Percentiles rank a stretch among this genome's conserved stretches.
phyloP scores from a whole-genome alignment of 2,329 filamentous ascomycete species.

The Aureobasidium uvarum region DNA sequence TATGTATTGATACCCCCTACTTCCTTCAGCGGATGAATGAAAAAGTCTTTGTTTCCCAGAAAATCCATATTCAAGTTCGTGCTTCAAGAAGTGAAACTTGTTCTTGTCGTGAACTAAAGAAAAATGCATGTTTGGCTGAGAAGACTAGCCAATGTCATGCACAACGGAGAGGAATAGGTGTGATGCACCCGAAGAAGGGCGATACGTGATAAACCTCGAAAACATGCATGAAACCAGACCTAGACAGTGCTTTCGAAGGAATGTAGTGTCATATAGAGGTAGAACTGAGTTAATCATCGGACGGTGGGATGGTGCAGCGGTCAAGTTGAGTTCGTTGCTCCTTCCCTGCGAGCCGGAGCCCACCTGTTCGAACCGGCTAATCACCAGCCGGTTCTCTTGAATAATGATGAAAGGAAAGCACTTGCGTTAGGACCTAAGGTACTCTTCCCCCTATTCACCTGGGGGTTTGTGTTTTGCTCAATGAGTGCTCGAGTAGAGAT shows the following conservation, averaged over 20 bases:
- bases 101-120: too few relatives aligned
- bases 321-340: neutral
- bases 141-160: too few relatives aligned
- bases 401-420: neutral
- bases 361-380: neutral
- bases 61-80: too few relatives aligned
- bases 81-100: too few relatives aligned
- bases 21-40: neutral
- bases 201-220: too few relatives aligned
- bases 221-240: too few relatives aligned
- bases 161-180: too few relatives aligned
- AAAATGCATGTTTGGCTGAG: too few relatives aligned
- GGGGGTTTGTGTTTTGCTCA: neutral
- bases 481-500: neutral
- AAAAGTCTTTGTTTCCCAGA: neutral
- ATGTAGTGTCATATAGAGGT: too few relatives aligned
- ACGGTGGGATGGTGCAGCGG: neutral
- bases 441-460: neutral
- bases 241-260: too few relatives aligned
- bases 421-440: neutral
- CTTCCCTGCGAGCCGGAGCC: neutral
- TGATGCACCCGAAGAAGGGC: too few relatives aligned
- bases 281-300: neutral
- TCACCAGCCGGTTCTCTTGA: neutral
- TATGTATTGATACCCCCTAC: slow-evolving; percentile 8